These are phyloP conservation scores for Plasmodium billcollinsi DNA, from an alignment of 169 alveolate species.

Conservation along the genomic window DNA sequence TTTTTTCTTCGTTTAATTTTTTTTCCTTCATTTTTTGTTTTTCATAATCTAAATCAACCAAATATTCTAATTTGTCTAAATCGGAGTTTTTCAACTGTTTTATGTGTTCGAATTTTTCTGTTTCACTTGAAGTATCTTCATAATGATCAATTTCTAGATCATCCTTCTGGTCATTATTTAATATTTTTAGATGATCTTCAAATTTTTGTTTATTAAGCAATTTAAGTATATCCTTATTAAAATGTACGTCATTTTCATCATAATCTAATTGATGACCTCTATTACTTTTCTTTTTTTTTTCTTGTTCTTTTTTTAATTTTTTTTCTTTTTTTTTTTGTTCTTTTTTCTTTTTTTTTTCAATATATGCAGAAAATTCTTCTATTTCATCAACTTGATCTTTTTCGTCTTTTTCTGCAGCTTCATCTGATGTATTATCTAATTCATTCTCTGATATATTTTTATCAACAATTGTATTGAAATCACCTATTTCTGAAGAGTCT, in stretches of 20 bases:
- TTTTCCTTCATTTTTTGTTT: constrained; percentile 61
- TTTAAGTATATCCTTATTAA: constrained; percentile 82
- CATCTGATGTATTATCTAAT: constrained; percentile 75
- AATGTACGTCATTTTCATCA: constrained; percentile 81
- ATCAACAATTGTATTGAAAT: constrained; percentile 83
- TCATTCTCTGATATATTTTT: constrained; percentile 81
- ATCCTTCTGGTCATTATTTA: constrained; percentile 38
- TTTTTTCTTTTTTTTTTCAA: constrained; percentile 60
- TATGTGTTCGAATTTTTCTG: constrained; percentile 8
- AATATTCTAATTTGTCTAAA: constrained; percentile 41
- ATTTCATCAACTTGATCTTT: constrained; percentile 58
- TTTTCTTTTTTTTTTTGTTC: constrained; percentile 60
- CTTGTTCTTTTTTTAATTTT: constrained; percentile 68
- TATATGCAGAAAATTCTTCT: constrained; percentile 53
- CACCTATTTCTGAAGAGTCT: constrained; percentile 79
- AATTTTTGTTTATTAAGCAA: constrained; percentile 46
- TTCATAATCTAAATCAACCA: constrained; percentile 68
- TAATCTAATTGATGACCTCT: constrained; percentile 43
- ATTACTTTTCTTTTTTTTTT: constrained; percentile 32
- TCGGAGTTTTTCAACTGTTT: background rate
- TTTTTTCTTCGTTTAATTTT: constrained; percentile 19
- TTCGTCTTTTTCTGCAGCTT: constrained; percentile 54
- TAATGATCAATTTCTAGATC: constrained; percentile 48
- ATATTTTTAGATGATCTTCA: constrained; percentile 65
- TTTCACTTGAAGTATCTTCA: constrained; percentile 31